phyloP scores from a whole-genome alignment of 805 yeast species.

The Starmerella khaoyaiensis region DNA sequence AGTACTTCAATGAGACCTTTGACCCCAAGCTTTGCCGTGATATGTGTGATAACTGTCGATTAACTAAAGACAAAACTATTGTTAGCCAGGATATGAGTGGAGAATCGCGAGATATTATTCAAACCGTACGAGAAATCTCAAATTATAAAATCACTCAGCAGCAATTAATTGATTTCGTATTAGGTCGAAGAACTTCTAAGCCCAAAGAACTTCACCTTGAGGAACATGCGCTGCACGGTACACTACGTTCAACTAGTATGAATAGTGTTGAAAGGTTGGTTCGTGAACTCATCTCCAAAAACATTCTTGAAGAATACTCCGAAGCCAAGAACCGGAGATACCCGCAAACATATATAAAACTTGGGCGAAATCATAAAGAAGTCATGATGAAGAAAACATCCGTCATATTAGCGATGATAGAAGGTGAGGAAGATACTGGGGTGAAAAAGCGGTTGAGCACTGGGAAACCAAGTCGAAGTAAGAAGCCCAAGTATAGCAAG shows the following conservation, averaged over 20 bases:
- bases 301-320: constrained; percentile 56
- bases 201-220: constrained; percentile 54
- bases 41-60: constrained; percentile 73
- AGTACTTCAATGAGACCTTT: constrained; percentile 78
- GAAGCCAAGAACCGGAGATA: constrained; percentile 65
- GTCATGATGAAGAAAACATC: constrained; percentile 32
- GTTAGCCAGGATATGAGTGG: constrained; percentile 49
- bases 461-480: background rate
- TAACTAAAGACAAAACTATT: constrained; percentile 31
- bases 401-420: constrained; percentile 9
- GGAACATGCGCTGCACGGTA: constrained; percentile 49
- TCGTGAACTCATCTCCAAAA: constrained; percentile 57
- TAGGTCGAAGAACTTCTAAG: constrained; percentile 46
- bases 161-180: constrained; percentile 67
- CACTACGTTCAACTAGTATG: constrained; percentile 46
- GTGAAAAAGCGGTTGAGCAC: background rate
- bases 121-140: constrained; percentile 45
- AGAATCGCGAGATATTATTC: constrained; percentile 45
- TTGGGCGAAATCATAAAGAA: constrained; percentile 43
- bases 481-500: too few relatives aligned
- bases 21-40: constrained; percentile 50
- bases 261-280: constrained; percentile 53
- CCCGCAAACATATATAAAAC: constrained; percentile 58
- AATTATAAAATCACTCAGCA: constrained; percentile 51
- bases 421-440: background rate